Conservation (phyloP, 306 rosid genomes). For the Arachis hypogaea region DNA sequence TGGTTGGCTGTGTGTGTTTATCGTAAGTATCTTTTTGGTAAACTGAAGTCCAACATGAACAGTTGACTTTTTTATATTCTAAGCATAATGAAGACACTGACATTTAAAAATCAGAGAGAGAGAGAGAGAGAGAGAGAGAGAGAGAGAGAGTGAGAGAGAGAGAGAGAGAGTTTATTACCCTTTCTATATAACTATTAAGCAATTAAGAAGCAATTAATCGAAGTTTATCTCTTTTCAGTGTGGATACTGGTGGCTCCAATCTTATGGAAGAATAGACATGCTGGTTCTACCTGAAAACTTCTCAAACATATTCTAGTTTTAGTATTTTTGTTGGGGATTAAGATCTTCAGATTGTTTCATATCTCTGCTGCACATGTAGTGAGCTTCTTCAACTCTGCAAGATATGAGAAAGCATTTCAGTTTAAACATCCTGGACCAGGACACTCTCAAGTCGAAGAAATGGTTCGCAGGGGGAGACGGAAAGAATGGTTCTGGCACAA, state of each 20-base stretch:
- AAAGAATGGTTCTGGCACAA: slow-evolving; percentile 36
- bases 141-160: no score
- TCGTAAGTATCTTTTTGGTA: slow-evolving; percentile 53
- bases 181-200: slow-evolving; percentile 15
- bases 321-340: slow-evolving; percentile 30
- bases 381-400: slow-evolving; percentile 37
- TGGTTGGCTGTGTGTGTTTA: slow-evolving; percentile 97
- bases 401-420: slow-evolving; percentile 34
- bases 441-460: slow-evolving; percentile 38
- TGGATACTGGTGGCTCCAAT: slow-evolving; percentile 90
- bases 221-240: slow-evolving; percentile 49
- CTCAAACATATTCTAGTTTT: slow-evolving; percentile 25
- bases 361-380: slow-evolving; percentile 34
- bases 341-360: slow-evolving; percentile 26
- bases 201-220: slow-evolving; percentile 9
- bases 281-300: slow-evolving; percentile 44
- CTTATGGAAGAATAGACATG: slow-evolving; percentile 68
- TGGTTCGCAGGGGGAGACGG: slow-evolving; percentile 23
- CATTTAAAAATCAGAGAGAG: slow-evolving; percentile 5
- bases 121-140: not conserved
- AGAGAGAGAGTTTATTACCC: not conserved
- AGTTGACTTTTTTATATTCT: not conserved
- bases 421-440: slow-evolving; percentile 35
- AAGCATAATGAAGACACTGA: slow-evolving; percentile 2
- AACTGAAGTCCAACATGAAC: slow-evolving; percentile 16